Conservation (phyloP, 768 basidiomycete species). For the Suillus placidus region DNA sequence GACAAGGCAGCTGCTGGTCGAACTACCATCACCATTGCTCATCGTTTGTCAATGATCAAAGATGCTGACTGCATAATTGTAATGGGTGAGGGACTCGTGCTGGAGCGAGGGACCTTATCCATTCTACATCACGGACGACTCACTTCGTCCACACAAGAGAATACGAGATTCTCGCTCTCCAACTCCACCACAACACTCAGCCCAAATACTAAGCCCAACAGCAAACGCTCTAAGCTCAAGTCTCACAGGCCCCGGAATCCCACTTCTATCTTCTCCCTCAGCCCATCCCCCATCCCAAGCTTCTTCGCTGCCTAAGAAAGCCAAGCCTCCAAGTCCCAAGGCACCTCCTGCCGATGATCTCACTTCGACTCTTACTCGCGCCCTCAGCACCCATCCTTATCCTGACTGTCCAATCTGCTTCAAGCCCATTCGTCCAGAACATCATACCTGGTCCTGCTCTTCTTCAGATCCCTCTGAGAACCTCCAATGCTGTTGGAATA, state of each 20-base stretch:
- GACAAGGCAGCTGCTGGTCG: slow-evolving; percentile 50
- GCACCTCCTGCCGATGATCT: slow-evolving; percentile 55
- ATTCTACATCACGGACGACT: slow-evolving; percentile 7
- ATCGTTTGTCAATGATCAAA: slow-evolving; percentile 44
- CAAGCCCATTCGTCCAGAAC: slow-evolving; percentile 70
- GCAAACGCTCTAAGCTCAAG: background rate
- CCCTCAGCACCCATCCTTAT: too few species aligned
- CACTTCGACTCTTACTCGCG: slow-evolving; percentile 69
- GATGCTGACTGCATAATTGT: slow-evolving; percentile 48
- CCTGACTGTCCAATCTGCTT: slow-evolving; percentile 87
- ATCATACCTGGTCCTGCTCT: slow-evolving; percentile 88
- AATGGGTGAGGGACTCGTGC: slow-evolving; percentile 45
- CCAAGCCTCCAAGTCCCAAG: slow-evolving; percentile 14
- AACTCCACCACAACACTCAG: slow-evolving; percentile 1
- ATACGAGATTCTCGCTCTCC: slow-evolving; percentile 16
- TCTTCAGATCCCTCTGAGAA: slow-evolving; percentile 41
- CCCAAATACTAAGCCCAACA: background rate
- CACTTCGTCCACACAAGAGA: slow-evolving; percentile 26
- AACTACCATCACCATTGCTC: slow-evolving; percentile 38
- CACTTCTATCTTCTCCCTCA: slow-evolving; percentile 9
- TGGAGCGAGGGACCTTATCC: slow-evolving; percentile 43
- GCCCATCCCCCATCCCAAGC: slow-evolving; percentile 5
- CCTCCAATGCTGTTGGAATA: slow-evolving; percentile 79
- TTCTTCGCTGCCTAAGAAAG: slow-evolving; percentile 11
- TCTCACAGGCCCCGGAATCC: slow-evolving; percentile 8